A percentile compares a stretch with the other conserved stretches of the same genome.
These are phyloP conservation scores for Tulasnella sp. DNA, from an alignment of 768 basidiomycete species.

Conservation along the genomic window DNA sequence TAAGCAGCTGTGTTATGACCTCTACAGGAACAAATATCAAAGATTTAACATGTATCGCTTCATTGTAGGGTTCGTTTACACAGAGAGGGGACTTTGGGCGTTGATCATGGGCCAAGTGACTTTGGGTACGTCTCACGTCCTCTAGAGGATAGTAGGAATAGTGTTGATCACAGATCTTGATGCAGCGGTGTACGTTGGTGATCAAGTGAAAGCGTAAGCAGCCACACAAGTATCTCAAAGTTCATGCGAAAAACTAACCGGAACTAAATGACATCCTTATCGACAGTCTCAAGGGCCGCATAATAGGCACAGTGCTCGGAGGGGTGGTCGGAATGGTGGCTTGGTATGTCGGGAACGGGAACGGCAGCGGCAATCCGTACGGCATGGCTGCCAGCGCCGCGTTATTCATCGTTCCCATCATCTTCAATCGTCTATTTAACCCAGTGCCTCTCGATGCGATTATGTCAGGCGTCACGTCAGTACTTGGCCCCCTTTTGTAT, in stretches of 20 bases:
- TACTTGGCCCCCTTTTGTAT: neutral
- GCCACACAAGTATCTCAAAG: neutral
- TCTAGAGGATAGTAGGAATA: too few relatives aligned
- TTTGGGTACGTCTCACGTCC: constrained; percentile 27
- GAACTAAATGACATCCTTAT: neutral
- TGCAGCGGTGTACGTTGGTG: constrained; percentile 37
- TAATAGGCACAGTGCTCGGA: constrained; percentile 36
- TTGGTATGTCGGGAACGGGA: constrained; percentile 38
- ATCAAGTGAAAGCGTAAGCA: constrained; percentile 42
- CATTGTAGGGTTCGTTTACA: constrained; percentile 33
- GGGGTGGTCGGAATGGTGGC: constrained; percentile 35
- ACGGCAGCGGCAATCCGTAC: constrained; percentile 42
- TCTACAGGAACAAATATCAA: neutral
- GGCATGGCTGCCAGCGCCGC: constrained; percentile 40
- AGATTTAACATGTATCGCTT: constrained; percentile 1
- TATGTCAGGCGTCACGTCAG: constrained; percentile 29
- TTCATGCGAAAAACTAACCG: too few relatives aligned
- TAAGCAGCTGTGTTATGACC: constrained; percentile 27
- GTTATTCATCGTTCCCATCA: constrained; percentile 36
- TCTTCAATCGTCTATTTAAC: constrained; percentile 40
- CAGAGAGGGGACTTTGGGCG: constrained; percentile 41
- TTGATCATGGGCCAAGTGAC: constrained; percentile 52
- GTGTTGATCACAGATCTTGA: neutral
- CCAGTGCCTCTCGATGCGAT: constrained; percentile 34
- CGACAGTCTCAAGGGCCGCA: constrained; percentile 33